Evolutionary conservation across 1,284 basidiomycete genomes (phyloP), one percentile per base, ranked within the genome.

Genomic region (Puccinia hordei): DNA sequence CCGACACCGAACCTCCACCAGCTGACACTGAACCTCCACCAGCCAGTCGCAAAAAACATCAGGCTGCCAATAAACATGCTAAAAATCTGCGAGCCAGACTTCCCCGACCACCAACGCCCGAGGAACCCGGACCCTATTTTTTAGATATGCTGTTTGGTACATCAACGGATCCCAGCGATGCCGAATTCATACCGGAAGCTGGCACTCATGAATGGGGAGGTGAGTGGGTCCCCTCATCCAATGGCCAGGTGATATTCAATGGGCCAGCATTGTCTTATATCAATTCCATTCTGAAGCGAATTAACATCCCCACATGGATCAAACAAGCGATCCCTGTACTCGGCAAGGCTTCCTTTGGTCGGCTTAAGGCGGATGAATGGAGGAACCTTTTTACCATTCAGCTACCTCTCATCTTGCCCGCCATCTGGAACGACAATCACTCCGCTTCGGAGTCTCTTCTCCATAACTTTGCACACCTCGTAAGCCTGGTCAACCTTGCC

Each of bases 331-430:
- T 77, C 0, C 73, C 41, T 5, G n/a, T 22, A 1, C 65, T 83
- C 15, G 82, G 76, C 1, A 69, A 68, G 10, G 46, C 41, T 17
- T 35, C 35, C 2, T 63, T 68, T 38, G 82, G 82, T 9, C 68
- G 74, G 24, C 73, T 82, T 10, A 82, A 77, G 59, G 82, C 82
- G 0, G 74, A 82, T 24, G 80, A 82, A 46, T 82, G 82, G 77
- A 53, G 76, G 30, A 69, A 55, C 15, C 22, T 81, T 0, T 53
- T 57, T 9, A 72, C 53, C n/a, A 61, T 79, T 17, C 55, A 72
- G 27, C 55, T 79, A 15, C 65, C 68, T 10, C 35, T 79, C 8
- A 71, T 66, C 22, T n/a, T 66, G 17, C 63, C 63, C 0, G 30
- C 38, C 2, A n/a, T 38, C 5, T 66, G 63, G 63, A 33, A 66